Conservation (phyloP, 768 basidiomycete species). For the Amanita brunnescens region DNA sequence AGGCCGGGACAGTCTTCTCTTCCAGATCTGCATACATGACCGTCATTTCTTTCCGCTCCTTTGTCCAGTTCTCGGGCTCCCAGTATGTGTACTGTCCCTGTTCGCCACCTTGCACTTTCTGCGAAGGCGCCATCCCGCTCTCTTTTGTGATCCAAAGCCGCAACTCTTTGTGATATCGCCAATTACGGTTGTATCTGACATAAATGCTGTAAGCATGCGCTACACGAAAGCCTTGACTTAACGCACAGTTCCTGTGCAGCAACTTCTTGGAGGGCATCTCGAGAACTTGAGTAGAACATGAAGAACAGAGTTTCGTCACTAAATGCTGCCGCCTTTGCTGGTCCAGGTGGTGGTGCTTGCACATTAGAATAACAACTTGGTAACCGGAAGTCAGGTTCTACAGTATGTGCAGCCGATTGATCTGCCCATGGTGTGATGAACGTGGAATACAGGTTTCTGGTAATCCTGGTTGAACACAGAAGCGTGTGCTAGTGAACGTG, state of each 20-base stretch:
- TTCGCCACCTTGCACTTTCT: slow-evolving; percentile 75
- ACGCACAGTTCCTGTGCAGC: slow-evolving; percentile 91
- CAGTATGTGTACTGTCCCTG: slow-evolving; percentile 87
- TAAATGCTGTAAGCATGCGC: slow-evolving; percentile 7
- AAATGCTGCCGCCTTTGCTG: slow-evolving; percentile 73
- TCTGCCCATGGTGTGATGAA: slow-evolving; percentile 98
- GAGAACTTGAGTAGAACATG: slow-evolving; percentile 93
- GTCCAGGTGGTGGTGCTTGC: slow-evolving; percentile 77
- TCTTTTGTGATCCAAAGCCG: slow-evolving; percentile 85
- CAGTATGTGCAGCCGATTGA: slow-evolving; percentile 71
- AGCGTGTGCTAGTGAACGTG: slow-evolving; percentile 5
- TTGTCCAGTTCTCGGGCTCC: slow-evolving; percentile 74
- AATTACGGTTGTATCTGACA: slow-evolving; percentile 82
- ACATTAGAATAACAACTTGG: slow-evolving; percentile 87
- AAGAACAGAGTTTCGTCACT: slow-evolving; percentile 96
- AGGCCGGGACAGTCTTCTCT: slow-evolving; percentile 62
- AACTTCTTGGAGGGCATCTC: slow-evolving; percentile 89
- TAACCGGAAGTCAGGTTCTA: slow-evolving; percentile 89
- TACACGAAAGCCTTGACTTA: slow-evolving; percentile 1
- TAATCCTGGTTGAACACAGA: slow-evolving; percentile 12
- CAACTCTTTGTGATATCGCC: slow-evolving; percentile 93
- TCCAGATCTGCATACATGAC: slow-evolving; percentile 68
- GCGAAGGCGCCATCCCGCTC: slow-evolving; percentile 63
- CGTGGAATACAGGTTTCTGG: slow-evolving; percentile 78
- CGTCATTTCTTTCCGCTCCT: slow-evolving; percentile 71